These are phyloP conservation scores for Pestalotiopsis sp. DNA, from an alignment of 2,329 filamentous ascomycete genomes.

Conservation along the genomic window DNA sequence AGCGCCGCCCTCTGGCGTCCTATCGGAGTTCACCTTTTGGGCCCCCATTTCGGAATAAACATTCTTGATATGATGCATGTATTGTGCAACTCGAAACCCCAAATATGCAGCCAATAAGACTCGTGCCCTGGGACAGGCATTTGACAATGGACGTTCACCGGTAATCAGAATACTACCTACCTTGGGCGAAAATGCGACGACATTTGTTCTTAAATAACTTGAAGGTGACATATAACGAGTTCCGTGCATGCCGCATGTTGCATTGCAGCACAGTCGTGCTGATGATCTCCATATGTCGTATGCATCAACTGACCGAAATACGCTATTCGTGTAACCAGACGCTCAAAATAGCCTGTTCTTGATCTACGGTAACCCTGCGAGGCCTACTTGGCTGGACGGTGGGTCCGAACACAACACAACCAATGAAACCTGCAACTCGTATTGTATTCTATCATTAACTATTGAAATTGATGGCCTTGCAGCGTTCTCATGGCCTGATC, in stretches of 20 bases:
- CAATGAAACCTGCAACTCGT: neutral
- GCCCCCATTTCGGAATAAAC: neutral
- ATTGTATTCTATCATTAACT: neutral
- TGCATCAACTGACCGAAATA: neutral
- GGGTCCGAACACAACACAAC: neutral
- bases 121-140: neutral
- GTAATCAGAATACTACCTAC: neutral
- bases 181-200: neutral
- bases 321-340: neutral
- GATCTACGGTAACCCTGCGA: neutral
- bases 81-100: neutral
- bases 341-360: neutral
- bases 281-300: neutral
- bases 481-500: too few species aligned
- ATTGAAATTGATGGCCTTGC: too few species aligned
- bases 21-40: neutral
- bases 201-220: neutral
- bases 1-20: neutral
- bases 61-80: too few species aligned
- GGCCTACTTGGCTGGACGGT: neutral
- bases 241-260: neutral
- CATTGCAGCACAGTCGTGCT: neutral
- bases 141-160: neutral
- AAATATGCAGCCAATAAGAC: neutral
- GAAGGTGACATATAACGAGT: neutral